Evolutionary conservation across 768 basidiomycete species (phyloP), one percentile per base, ranked within the genome.

Genomic region (Candolleomyces aberdarensis): DNA sequence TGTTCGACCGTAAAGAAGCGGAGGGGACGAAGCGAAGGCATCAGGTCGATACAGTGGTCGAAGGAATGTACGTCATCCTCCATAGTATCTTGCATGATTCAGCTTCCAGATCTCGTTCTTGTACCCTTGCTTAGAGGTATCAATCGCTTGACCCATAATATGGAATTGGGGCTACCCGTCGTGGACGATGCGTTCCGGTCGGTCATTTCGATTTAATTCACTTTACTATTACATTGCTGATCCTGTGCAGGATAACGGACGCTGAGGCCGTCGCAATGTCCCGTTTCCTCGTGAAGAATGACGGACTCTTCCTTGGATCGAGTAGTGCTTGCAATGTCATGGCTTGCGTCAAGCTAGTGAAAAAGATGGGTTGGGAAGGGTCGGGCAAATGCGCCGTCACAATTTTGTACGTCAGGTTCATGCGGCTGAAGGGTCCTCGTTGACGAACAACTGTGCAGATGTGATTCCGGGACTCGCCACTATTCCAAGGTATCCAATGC

Each of bases 221-320:
- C 11, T 17, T 17, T 9, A 32, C 41, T 1, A 50, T 39, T 39
- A 22, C 55, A 29, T 26, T 26, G 26, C 53, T 58, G 36, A 43
- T 41, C 13, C 55, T 40, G 36, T 8, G n/a, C 70, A 96, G 96
- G 60, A 86, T 98, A 71, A 89, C 91, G 2, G 97, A 98, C 65
- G 87, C 83, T 1, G 96, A 99, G 74, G 96, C 96, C 0, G 93
- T 98, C 51, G 86, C 91, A 8, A 98, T 98, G 96, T 91, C 95
- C 1, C 87, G 96, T 10, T 94, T 94, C 70, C 83, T 99, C 19
- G 94, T 97, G 4, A 78, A 88, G 54, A 79, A 92, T 58, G 96
- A 98, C 65, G 97, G 97, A 0, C 78, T 99, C 29, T 98, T 96
- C 76, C 79, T 98, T 31, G 97, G 97, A 14, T 98, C 96, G 0